A percentile compares a stretch with the other conserved stretches of the same genome.
Evolutionary conservation across 495 filamentous ascomycete genomes (phyloP).

Genomic region (Penicillium antarcticum): DNA sequence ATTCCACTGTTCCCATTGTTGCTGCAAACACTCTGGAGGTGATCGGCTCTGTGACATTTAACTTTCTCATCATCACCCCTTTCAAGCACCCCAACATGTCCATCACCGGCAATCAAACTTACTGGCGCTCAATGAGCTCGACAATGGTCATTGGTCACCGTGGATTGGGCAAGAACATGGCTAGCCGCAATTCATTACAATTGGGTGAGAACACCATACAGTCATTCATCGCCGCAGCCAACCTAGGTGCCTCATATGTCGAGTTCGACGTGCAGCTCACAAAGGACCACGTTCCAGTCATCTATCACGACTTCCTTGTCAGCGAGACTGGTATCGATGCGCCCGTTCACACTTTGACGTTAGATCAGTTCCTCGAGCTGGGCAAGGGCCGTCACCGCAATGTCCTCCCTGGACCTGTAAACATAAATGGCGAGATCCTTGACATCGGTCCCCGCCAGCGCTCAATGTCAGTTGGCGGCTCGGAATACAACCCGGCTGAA

Average conservation of each 20-base stretch:
- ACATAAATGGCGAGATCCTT: conserved; percentile 10
- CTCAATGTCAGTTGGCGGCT: conserved; percentile 56
- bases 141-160: conserved; percentile 95
- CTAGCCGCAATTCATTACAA: conserved; percentile 78
- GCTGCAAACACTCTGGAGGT: conserved; percentile 77
- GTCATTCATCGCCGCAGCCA: conserved; percentile 95
- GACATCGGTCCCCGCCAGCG: conserved; percentile 35
- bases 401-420: conserved; percentile 11
- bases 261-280: conserved; percentile 97
- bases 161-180: conserved; percentile 85
- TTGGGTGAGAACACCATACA: conserved; percentile 92
- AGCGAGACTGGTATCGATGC: conserved; percentile 98
- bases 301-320: conserved; percentile 98
- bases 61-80: conserved; percentile 91
- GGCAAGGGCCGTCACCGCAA: conserved; percentile 45
- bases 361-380: conserved; percentile 89
- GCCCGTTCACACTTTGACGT: conserved; percentile 88
- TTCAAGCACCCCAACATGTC: conserved; percentile 93
- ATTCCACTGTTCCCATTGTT: conserved; percentile 87
- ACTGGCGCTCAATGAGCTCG: conserved; percentile 82
- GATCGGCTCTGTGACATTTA: conserved; percentile 93
- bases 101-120: conserved; percentile 83
- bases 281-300: conserved; percentile 97
- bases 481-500: conserved; percentile 52
- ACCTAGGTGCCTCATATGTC: conserved; percentile 86